Conservation (phyloP, 176 grass and related monocot genomes). For the sorghum (Sorghum bicolor) region Sorghum_bicolor_NCBIv3 NC_012872.2:7296501-7297000, state of each 20-base stretch:
- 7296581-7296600: neutral
- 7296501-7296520: neutral
- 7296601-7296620: neutral
- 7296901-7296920: slow-evolving; percentile 29
- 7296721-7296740: neutral
- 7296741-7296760: neutral
- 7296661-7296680: neutral
- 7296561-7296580: slow-evolving; percentile 13
- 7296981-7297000: slow-evolving; percentile 26
- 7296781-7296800: slow-evolving; percentile 28
- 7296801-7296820: slow-evolving; percentile 11
- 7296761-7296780: slow-evolving; percentile 19
- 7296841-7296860: neutral
- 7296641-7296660: neutral
- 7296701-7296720: slow-evolving; percentile 6
- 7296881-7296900: slow-evolving; percentile 22
- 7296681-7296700: slow-evolving; percentile 6
- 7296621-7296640: neutral
- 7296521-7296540: neutral
- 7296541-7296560: neutral
- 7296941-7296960: slow-evolving; percentile 30
- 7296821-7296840: slow-evolving; percentile 20
- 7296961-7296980: slow-evolving; percentile 18
- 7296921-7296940: slow-evolving; percentile 11
- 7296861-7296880: slow-evolving; percentile 28